Conservation (phyloP, 2,329 filamentous ascomycete genomes). For the Fusarium anguioides region DNA sequence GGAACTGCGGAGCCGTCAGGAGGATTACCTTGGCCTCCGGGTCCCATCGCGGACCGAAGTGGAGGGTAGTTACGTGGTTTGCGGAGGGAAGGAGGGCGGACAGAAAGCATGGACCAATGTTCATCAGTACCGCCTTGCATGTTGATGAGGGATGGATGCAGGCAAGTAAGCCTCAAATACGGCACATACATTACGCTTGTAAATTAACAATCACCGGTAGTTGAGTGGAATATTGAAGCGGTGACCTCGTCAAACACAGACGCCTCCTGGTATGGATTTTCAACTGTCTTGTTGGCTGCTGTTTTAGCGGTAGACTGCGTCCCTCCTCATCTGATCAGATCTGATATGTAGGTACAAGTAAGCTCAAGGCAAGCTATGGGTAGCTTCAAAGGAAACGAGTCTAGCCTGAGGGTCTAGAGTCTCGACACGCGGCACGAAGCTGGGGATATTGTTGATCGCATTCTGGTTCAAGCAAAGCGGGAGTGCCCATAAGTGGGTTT, state of each 20-base stretch:
- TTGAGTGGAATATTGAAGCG: neutral
- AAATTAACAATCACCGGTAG: neutral
- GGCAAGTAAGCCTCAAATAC: neutral
- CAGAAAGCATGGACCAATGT: neutral
- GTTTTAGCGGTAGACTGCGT: conserved; percentile 1
- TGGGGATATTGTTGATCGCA: conserved; percentile 21
- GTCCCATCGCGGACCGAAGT: neutral
- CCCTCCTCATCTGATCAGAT: neutral
- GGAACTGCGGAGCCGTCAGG: neutral
- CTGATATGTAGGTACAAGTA: neutral
- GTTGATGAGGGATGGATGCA: neutral
- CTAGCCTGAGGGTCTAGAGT: conserved; percentile 5
- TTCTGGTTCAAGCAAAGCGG: conserved; percentile 10
- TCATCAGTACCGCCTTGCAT: neutral
- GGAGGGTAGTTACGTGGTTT: neutral
- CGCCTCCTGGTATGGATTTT: conserved; percentile 17
- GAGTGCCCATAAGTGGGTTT: conserved; percentile 18
- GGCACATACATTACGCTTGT: neutral
- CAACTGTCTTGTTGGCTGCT: conserved; percentile 23
- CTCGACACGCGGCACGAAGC: conserved; percentile 8
- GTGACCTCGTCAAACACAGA: conserved; percentile 29
- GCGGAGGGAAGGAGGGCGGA: neutral
- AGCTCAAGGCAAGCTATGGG: neutral
- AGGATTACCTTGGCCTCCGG: neutral
- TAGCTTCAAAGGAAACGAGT: conserved; percentile 1